Percentiles rank a stretch among this genome's conserved stretches.
Evolutionary conservation across 2,329 filamentous ascomycete species (phyloP).

Genomic region (Pseudogymnoascus sp.): DNA sequence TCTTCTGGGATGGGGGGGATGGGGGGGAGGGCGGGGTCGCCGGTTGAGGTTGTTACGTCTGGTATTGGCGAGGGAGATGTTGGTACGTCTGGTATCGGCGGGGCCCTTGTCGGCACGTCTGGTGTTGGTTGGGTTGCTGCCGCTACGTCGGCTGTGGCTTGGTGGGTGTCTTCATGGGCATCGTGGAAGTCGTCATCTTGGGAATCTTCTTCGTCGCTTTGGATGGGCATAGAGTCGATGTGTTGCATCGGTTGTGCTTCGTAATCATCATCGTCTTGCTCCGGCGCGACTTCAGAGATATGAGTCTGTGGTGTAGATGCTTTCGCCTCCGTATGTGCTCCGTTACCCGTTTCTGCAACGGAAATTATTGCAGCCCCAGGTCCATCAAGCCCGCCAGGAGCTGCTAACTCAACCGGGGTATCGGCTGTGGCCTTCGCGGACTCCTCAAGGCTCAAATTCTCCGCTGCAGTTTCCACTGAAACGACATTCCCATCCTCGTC

Average conservation of each 20-base stretch:
- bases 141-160: neutral
- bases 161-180: neutral
- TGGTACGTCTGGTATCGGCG: neutral
- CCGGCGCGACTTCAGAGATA: neutral
- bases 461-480: conserved; percentile 17
- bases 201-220: conserved; percentile 22
- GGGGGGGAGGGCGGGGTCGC: conserved; percentile 34
- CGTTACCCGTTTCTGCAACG: neutral
- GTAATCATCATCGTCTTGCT: conserved; percentile 9
- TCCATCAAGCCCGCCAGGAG: neutral
- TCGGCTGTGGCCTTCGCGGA: conserved; percentile 2
- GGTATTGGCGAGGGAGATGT: neutral
- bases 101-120: neutral
- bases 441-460: conserved; percentile 18
- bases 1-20: conserved; percentile 44
- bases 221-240: conserved; percentile 34
- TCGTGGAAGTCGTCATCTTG: neutral
- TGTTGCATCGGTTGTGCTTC: conserved; percentile 26
- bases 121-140: neutral
- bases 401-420: neutral
- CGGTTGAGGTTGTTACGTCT: conserved; percentile 15
- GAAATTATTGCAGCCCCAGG: neutral
- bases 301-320: conserved; percentile 14
- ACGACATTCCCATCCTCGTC: conserved; percentile 15
- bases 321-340: conserved; percentile 12